Evolutionary conservation across 176 grass and related monocot species (phyloP).

Genomic region (Eleusine coracana): DNA sequence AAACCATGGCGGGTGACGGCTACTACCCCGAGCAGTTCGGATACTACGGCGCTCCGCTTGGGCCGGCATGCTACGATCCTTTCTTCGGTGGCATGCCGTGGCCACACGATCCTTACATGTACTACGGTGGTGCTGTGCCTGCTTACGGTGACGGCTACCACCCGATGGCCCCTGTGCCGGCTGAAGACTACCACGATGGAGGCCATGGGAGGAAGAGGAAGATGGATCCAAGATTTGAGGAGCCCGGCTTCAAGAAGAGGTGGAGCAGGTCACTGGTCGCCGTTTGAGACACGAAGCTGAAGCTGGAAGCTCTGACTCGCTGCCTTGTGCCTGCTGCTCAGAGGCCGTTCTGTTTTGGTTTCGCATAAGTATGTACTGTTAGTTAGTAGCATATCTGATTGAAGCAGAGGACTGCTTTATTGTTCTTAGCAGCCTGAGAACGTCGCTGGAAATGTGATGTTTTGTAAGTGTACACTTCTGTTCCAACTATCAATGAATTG

Average conservation of each 20-base stretch:
- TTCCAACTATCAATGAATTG: not conserved
- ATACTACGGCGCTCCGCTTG: not conserved
- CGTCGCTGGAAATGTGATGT: not conserved
- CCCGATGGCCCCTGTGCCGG: not conserved
- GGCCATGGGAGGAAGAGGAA: constrained; percentile 16
- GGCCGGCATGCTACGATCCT: constrained; percentile 24
- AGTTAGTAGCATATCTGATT: not conserved
- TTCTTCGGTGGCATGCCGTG: not conserved
- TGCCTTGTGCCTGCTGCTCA: not conserved
- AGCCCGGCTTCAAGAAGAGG: constrained; percentile 22
- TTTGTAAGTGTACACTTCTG: not conserved
- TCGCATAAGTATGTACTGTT: not conserved
- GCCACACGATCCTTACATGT: constrained; percentile 15
- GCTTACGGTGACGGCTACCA: constrained; percentile 10
- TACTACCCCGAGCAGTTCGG: not conserved
- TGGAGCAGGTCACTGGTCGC: not conserved
- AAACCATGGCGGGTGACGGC: not conserved
- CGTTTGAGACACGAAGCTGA: not conserved
- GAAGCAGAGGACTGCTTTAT: not conserved
- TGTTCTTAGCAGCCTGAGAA: not conserved
- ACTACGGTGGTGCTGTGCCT: not conserved
- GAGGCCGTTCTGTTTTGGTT: not conserved
- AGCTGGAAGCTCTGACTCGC: not conserved
- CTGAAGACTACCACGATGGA: not conserved
- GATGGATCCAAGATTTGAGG: not conserved